These are phyloP conservation scores for Dimocarpus longan DNA, from an alignment of 345 rosid species.

Conservation along the genomic window DNA sequence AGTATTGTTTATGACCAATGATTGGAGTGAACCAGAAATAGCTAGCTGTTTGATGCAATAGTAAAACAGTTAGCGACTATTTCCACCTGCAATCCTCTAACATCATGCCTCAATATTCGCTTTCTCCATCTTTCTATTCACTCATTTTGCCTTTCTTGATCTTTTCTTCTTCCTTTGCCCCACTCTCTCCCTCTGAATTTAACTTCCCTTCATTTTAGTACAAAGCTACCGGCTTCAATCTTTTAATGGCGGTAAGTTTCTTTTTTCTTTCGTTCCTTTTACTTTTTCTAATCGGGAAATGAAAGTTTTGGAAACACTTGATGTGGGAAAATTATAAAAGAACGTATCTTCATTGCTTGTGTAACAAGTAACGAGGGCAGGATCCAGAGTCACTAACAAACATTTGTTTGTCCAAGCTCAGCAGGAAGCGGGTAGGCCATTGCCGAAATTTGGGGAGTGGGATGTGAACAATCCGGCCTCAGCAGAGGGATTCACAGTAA, in stretches of 20 bases:
- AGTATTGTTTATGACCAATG: not conserved
- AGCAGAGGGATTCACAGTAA: slow-evolving; percentile 26
- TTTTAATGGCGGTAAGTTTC: slow-evolving; percentile 21
- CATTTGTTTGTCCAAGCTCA: not conserved
- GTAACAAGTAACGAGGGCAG: not conserved
- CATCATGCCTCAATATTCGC: slow-evolving; percentile 17
- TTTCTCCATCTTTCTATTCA: slow-evolving; percentile 4
- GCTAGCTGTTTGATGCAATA: not conserved
- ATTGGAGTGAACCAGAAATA: not conserved
- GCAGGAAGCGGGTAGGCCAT: slow-evolving; percentile 20
- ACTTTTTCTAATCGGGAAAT: not conserved
- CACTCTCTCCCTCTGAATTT: not conserved
- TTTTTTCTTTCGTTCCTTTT: too few species aligned
- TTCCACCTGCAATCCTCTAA: not conserved
- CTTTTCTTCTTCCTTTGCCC: not conserved
- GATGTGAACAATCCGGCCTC: slow-evolving; percentile 30
- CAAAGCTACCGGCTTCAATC: not conserved
- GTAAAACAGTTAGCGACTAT: not conserved
- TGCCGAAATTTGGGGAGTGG: slow-evolving; percentile 29
- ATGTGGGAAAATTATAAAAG: too few species aligned
- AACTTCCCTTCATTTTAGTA: not conserved
- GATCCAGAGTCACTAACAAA: not conserved
- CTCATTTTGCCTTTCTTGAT: not conserved
- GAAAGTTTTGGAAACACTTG: not conserved
- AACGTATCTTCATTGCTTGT: not conserved